Evolutionary conservation across 345 rosid genomes (phyloP), one percentile per base, ranked within the genome.

Genomic region (Eucalyptus rudis): DNA sequence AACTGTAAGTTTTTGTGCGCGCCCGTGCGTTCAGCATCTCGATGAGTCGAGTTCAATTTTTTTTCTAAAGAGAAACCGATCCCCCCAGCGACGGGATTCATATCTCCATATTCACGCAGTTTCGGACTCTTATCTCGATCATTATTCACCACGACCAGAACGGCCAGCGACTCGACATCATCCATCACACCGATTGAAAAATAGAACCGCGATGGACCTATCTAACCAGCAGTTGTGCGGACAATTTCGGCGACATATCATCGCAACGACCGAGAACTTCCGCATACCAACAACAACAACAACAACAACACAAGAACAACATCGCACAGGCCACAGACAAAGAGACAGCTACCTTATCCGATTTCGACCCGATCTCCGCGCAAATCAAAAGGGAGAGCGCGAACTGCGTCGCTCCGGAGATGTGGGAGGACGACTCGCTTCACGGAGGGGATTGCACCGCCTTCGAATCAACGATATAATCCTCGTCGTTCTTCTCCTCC

Each of bases 1-100:
- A n/a, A 66, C 6, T 4, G 40, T 22, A 17, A n/a, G 40, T 1
- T 7, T 4, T 9, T 15, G 31, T 14, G 5, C 3, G 40, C 3
- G 71, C 16, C 31, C 11, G 1, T 15, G 76, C 33, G 40, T 66
- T 66, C 76, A 15, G 76, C 20, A 33, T n/a, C 76, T 66, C 40
- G 36, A n/a, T n/a, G 36, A n/a, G 19, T 29, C 36, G 14, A 64
- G 71, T 66, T n/a, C 79, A 66, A 66, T 7, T 31, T 66, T 66
- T 13, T 66, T 17, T 68, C 24, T 8, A 68, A 19, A 33, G 80
- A 68, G 80, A 36, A 36, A 76, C 2, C 27, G 24, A 76, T 36
- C 45, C 47, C 83, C n/a, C 45, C 14, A 6, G 83, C 45, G 24
- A 71, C 83, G 6, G 27, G 27, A 71, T 19, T 20, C 25, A 20